Percentiles rank a stretch among this genome's conserved stretches.
phyloP scores from a whole-genome alignment of 2,329 filamentous ascomycete genomes.

The Trichophyton verrucosum region DNA sequence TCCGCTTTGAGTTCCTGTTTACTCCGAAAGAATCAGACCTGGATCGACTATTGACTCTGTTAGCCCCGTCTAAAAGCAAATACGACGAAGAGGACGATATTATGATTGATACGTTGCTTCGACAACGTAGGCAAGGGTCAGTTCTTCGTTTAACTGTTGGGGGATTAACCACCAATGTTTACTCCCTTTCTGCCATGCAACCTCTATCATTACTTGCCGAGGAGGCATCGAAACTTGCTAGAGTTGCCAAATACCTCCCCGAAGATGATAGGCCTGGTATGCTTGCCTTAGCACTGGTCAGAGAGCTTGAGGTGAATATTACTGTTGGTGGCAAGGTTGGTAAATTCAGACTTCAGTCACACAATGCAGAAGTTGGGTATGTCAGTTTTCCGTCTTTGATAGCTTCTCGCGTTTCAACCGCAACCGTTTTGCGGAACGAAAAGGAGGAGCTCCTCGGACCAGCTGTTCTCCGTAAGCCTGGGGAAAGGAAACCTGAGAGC shows the following conservation, averaged over 20 bases:
- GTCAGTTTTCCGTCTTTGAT: conserved; percentile 74
- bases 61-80: conserved; percentile 83
- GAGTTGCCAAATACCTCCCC: conserved; percentile 84
- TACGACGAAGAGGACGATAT: conserved; percentile 88
- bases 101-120: conserved; percentile 77
- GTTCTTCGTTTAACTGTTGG: conserved; percentile 61
- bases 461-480: conserved; percentile 32
- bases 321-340: conserved; percentile 61
- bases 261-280: conserved; percentile 90
- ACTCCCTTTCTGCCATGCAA: conserved; percentile 52
- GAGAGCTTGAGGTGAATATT: conserved; percentile 48
- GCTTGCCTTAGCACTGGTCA: conserved; percentile 58
- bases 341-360: conserved; percentile 44
- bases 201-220: conserved; percentile 59
- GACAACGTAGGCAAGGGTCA: conserved; percentile 74
- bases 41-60: conserved; percentile 66
- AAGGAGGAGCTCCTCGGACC: conserved; percentile 60
- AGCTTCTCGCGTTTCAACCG: conserved; percentile 57
- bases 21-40: conserved; percentile 68
- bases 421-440: conserved; percentile 52
- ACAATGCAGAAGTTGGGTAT: conserved; percentile 59
- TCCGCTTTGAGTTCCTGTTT: conserved; percentile 59
- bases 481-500: conserved; percentile 14
- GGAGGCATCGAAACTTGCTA: conserved; percentile 70
- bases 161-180: conserved; percentile 49